Evolutionary conservation across 1,284 basidiomycete genomes (phyloP).

Genomic region (Phylloboletellus chloephorus): DNA sequence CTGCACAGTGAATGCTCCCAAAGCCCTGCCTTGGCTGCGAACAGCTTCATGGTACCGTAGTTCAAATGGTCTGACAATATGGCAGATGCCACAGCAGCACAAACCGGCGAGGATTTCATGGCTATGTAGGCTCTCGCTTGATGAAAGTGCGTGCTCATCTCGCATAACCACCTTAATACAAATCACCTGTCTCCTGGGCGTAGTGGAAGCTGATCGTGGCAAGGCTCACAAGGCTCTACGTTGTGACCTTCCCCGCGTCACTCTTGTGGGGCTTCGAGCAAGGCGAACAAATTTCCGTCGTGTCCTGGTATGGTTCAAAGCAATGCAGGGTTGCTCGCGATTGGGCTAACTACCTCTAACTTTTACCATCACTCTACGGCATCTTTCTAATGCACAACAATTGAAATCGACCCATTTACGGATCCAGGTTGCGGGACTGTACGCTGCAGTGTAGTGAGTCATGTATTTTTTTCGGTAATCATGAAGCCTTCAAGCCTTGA

Average conservation of each 20-base stretch:
- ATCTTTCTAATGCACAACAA: too few species aligned
- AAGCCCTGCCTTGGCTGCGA: slow-evolving; percentile 13
- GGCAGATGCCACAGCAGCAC: slow-evolving; percentile 1
- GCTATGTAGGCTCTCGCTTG: background rate
- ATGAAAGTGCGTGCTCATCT: background rate
- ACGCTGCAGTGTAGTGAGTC: too few species aligned
- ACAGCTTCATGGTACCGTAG: slow-evolving; percentile 23
- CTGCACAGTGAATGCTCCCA: slow-evolving; percentile 19
- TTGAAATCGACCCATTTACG: too few species aligned
- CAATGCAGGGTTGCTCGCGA: background rate
- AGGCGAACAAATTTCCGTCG: slow-evolving; percentile 13
- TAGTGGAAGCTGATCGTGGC: background rate
- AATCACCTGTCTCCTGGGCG: background rate
- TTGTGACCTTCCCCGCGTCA: background rate
- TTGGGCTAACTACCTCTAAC: too few species aligned
- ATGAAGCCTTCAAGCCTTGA: too few species aligned
- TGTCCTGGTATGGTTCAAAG: background rate
- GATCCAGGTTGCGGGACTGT: too few species aligned
- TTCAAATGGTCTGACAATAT: slow-evolving; percentile 18
- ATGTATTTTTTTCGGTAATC: too few species aligned
- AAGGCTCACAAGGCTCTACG: background rate
- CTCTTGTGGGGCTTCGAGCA: background rate
- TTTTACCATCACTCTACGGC: too few species aligned
- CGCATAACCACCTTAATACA: background rate
- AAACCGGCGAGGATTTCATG: slow-evolving; percentile 8